Base-by-base conservation (phyloP, 345 rosid species). In the Alliaria petiolata region DNA sequence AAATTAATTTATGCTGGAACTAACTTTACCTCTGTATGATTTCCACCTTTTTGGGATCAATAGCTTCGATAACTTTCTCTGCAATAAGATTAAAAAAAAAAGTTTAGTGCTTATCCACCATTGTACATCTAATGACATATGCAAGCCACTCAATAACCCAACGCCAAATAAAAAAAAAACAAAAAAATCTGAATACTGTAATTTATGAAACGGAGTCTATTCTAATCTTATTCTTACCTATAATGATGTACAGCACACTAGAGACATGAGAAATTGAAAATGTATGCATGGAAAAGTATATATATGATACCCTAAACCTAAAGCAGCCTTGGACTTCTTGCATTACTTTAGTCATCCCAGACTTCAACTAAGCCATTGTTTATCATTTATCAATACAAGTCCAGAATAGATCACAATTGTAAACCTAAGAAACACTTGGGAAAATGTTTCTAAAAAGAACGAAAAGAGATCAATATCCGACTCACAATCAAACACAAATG, bases 41-140 rank as follows among this genome's bases (percentile, higher is more conserved):
- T 75, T 92, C 99, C 71, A 92, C 96, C 70, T 87, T 87, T 85
- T 83, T 84, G 42, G 88, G 82, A 82, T 87, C 99, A 77, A 95
- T 85, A 71, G 97, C 90, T 14, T 79, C 82, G 80, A 95, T 85
- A 70, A 92, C 93, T 75, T 84, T 82, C 78, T 83, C 98, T 91
- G 84, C 76, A 71, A 46, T 35, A 53, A 70, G 58, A 67, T 40
- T 43, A 12, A 55, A 36, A 69, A 61, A 67, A 22, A 22, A 28
- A 11, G 0, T 28, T 5, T 71, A 34, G 13, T 40, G 10, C 8
- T 22, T 40, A 25, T 50, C 14, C 35, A 68, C 53, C 57, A 62
- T 8, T 52, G 38, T 45, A 38, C 38, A 61, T 45, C 36, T 9
- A 30, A 31, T 46, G 36, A 53, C 65, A 68, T 61, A 44, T 9